Evolutionary conservation across 345 rosid species (phyloP), one percentile per base, ranked within the genome.

Genomic region (Citrus inodora): DNA sequence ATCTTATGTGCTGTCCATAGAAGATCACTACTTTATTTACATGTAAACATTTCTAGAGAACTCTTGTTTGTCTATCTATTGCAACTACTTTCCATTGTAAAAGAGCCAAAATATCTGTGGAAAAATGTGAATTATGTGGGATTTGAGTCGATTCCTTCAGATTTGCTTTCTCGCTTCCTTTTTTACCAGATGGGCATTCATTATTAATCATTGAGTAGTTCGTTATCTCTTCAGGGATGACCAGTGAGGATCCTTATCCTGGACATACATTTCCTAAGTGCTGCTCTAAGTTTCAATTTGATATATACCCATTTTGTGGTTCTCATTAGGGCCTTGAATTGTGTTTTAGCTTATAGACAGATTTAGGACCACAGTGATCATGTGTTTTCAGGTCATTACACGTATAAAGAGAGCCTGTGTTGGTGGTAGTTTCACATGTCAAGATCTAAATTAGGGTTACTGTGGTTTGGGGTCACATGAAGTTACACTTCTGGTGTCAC

Each of bases 391-490:
- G 46, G 9, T 67, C 64, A 16, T 33, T 67, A 35, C 73, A 33
- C 67, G 73, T 67, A 65, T 32, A 66, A 66, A 33, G 37, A 24
- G 40, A 67, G 51, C 51, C 78, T 64, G 6, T n/a, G 16, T 33
- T 53, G 73, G 48, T 55, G 56, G 32, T 76, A 76, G 19, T 55
- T 51, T 67, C 79, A 53, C 53, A 35, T 53, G 62, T 75, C 78
- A 22, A 25, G 40, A 9, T 48, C 59, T 32, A 30, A 51, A 51
- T 48, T 64, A n/a, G 40, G 70, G 33, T 37, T 35, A 24, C 13
- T 1, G n/a, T 71, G 30, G 19, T 75, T 63, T 64, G 33, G 61
- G 61, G 24, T 64, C 78, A 64, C 78, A 48, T 63, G 78, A 64
- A 46, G 70, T 62, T 28, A 13, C 51, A 28, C n/a, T 64, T 32